These are phyloP conservation scores for Kappamyces sp. DNA, from an alignment of 192 early-diverging fungal species.

Conservation along the genomic window DNA sequence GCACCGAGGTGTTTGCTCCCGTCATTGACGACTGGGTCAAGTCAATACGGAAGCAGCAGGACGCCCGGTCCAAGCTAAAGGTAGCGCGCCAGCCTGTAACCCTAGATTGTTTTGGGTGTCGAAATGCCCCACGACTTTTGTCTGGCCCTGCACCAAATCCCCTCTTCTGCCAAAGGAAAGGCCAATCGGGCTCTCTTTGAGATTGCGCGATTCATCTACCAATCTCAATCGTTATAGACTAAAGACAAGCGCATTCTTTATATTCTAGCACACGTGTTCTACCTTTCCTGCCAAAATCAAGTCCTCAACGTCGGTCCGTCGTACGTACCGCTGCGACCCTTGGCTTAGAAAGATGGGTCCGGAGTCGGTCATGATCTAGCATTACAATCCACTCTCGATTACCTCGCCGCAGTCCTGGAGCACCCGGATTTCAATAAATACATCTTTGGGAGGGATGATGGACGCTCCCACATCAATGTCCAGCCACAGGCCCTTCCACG, in stretches of 20 bases:
- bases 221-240: neutral
- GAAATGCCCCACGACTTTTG: slow-evolving; percentile 17
- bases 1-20: slow-evolving; percentile 17
- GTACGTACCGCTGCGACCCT: slow-evolving; percentile 79
- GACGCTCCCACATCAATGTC: slow-evolving; percentile 73
- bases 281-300: slow-evolving; percentile 68
- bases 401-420: slow-evolving; percentile 85
- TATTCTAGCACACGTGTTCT: no score
- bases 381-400: neutral
- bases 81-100: neutral
- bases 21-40: slow-evolving; percentile 21
- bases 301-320: slow-evolving; percentile 81
- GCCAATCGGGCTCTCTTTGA: slow-evolving; percentile 15
- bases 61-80: slow-evolving; percentile 3
- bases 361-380: slow-evolving; percentile 60
- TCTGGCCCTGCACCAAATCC: slow-evolving; percentile 1
- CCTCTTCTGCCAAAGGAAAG: slow-evolving; percentile 3
- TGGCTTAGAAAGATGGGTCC: slow-evolving; percentile 71
- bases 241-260: no score
- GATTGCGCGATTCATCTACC: slow-evolving; percentile 11
- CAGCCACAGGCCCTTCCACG: slow-evolving; percentile 20
- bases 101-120: slow-evolving; percentile 11
- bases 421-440: slow-evolving; percentile 89
- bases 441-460: slow-evolving; percentile 78
- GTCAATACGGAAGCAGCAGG: slow-evolving; percentile 16